Conservation (phyloP, 352 stramenopile genomes). For the Pythium plurisporium region DNA sequence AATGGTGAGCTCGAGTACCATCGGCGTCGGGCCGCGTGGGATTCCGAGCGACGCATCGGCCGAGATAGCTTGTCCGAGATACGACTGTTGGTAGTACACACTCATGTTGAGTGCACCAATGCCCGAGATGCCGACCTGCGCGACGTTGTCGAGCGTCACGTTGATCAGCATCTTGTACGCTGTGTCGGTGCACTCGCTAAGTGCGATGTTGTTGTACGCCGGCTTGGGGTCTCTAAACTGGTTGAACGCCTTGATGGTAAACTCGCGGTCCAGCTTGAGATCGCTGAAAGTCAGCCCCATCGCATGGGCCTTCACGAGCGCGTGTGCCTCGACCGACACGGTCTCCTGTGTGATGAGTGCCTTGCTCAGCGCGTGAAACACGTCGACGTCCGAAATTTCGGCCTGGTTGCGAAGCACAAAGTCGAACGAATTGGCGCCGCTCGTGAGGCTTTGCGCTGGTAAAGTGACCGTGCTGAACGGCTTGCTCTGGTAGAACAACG, state of each 20-base stretch:
- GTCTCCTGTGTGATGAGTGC: constrained; percentile 13
- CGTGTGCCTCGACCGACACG: constrained; percentile 3
- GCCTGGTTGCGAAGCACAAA: constrained; percentile 10
- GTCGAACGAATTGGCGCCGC: constrained; percentile 10
- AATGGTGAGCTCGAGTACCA: constrained; percentile 11
- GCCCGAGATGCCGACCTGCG: constrained; percentile 16
- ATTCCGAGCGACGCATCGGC: constrained; percentile 1
- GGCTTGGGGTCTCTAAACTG: constrained; percentile 14
- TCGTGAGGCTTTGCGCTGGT: constrained; percentile 1
- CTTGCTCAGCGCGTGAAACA: constrained; percentile 14
- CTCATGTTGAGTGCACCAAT: constrained; percentile 19
- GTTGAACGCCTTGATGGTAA: constrained; percentile 18
- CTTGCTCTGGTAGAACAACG: constrained; percentile 9
- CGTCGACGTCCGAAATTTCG: constrained; percentile 4
- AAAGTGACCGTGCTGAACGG: constrained; percentile 10
- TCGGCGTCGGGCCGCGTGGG: background rate
- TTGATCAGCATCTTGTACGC: constrained; percentile 23
- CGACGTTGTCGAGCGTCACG: constrained; percentile 19
- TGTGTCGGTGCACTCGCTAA: constrained; percentile 4
- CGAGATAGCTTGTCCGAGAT: constrained; percentile 16
- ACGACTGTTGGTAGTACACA: constrained; percentile 15
- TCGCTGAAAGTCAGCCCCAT: constrained; percentile 7
- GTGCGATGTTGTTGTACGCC: constrained; percentile 10
- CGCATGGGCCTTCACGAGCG: constrained; percentile 4
- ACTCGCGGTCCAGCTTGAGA: constrained; percentile 9